Evolutionary conservation across 805 yeast genomes (phyloP), one percentile per base, ranked within the genome.

Genomic region (Maudiozyma pseudohumilis): DNA sequence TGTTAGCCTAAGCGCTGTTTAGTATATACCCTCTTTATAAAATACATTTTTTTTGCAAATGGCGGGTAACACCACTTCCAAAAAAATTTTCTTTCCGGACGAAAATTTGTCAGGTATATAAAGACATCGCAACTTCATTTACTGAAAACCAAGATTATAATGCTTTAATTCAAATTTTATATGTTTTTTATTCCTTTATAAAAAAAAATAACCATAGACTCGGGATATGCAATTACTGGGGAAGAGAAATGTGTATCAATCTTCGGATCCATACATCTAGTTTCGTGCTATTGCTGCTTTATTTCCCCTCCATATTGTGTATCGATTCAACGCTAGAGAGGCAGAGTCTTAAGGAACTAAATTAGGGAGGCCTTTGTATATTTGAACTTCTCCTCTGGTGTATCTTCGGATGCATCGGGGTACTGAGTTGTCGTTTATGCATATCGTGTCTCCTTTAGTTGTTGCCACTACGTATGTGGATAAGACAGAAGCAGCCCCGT

Each of bases 401-500:
- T 59, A 28, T 48, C 34, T 23, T 29, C 30, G 24, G 27, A 17
- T n/a, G 12, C 18, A 40, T 20, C 40, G 49, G 54, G 56, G 60
- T 52, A 45, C 39, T 52, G 60, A 53, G 57, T 57, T 52, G 56
- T 44, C 42, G 31, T 16, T 15, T 28, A 6, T 13, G n/a, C 25
- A 10, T 32, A 42, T 43, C 48, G 53, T 52, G 57, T 45, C 50
- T 49, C 48, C 40, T 47, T 65, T 59, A 68, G 73, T 72, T 64
- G 75, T 75, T 74, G 79, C 80, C 68, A 63, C 52, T 41, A 41
- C 32, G 33, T 44, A 42, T 38, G 40, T 48, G 66, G 59, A 64
- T 82, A 73, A 66, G 72, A 72, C 88, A 80, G 89, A 72, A 80
- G 70, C 60, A 67, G 86, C 96, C 94, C 95, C 85, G 95, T 78